These are phyloP conservation scores for Punica granatum DNA, from an alignment of 345 rosid species.

Conservation along the genomic window DNA sequence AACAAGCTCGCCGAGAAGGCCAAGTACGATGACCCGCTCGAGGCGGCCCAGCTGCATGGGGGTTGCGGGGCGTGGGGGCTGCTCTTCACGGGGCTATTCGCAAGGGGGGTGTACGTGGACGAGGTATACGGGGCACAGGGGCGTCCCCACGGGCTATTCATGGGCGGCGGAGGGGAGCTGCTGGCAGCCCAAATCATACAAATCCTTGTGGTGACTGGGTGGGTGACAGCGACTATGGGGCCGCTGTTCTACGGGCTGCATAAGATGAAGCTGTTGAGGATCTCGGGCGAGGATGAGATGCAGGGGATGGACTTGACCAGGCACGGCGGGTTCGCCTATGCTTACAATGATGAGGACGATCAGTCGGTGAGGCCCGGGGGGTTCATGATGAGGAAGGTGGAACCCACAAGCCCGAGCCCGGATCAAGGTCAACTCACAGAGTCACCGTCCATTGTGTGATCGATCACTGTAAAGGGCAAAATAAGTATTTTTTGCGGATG, in stretches of 20 bases:
- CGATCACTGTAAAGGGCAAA: too few relatives aligned
- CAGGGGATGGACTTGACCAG: conserved; percentile 16
- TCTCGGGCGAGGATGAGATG: conserved; percentile 16
- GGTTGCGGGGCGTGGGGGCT: conserved; percentile 57
- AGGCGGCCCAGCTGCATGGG: conserved; percentile 57
- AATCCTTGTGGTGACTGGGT: conserved; percentile 13
- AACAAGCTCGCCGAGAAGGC: conserved; percentile 37
- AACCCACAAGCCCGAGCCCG: conserved; percentile 5
- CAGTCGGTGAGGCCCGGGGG: conserved; percentile 3
- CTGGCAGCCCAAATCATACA: conserved; percentile 14
- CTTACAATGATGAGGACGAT: conserved; percentile 14
- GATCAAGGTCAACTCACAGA: not conserved
- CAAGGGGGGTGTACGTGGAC: conserved; percentile 25
- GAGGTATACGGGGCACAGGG: conserved; percentile 23
- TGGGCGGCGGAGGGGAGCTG: conserved; percentile 17
- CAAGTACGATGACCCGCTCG: conserved; percentile 44
- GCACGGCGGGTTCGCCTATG: conserved; percentile 20
- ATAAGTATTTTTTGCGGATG: too few relatives aligned
- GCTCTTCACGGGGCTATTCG: conserved; percentile 45
- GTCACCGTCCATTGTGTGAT: conserved; percentile 16
- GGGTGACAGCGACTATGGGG: conserved; percentile 18
- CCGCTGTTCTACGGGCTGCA: conserved; percentile 16
- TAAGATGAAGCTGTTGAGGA: conserved; percentile 15
- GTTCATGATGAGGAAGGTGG: conserved; percentile 10
- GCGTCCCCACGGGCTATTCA: conserved; percentile 17